phyloP scores from a whole-genome alignment of 225 moss, liverwort and hornwort genomes.

The Pseudoscleropodium purum region DNA sequence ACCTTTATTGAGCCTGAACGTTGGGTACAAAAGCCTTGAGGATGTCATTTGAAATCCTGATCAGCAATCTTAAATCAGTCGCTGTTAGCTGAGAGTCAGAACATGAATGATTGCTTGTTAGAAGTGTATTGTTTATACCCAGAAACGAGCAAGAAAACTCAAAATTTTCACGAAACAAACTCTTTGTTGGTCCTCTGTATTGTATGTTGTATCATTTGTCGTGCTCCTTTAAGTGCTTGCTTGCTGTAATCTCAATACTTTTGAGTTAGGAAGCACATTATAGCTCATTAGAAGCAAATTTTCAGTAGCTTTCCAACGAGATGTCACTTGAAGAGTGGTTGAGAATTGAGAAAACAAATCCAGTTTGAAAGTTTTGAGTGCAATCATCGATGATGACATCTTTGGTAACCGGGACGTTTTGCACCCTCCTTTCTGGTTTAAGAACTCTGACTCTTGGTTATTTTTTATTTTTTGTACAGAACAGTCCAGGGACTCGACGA shows the following conservation, averaged over 20 bases:
- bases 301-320: background rate
- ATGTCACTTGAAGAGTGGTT: background rate
- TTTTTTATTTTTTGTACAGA: slow-evolving; percentile 19
- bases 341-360: background rate
- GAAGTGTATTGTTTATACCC: background rate
- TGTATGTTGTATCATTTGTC: background rate
- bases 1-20: background rate
- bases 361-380: background rate
- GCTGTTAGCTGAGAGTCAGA: too few species aligned
- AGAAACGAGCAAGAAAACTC: background rate
- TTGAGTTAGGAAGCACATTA: background rate
- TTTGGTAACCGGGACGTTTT: background rate
- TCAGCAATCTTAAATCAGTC: background rate
- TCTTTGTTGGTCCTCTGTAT: background rate
- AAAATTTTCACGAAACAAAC: background rate
- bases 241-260: background rate
- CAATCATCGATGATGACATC: too few species aligned
- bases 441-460: slow-evolving; percentile 15
- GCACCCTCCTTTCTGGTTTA: background rate
- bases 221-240: background rate
- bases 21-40: background rate
- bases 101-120: background rate
- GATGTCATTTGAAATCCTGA: background rate
- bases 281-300: too few species aligned
- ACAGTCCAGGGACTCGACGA: slow-evolving; percentile 13